Conservation (phyloP, 2,329 filamentous ascomycete species). For the Penicillium paneum region DNA sequence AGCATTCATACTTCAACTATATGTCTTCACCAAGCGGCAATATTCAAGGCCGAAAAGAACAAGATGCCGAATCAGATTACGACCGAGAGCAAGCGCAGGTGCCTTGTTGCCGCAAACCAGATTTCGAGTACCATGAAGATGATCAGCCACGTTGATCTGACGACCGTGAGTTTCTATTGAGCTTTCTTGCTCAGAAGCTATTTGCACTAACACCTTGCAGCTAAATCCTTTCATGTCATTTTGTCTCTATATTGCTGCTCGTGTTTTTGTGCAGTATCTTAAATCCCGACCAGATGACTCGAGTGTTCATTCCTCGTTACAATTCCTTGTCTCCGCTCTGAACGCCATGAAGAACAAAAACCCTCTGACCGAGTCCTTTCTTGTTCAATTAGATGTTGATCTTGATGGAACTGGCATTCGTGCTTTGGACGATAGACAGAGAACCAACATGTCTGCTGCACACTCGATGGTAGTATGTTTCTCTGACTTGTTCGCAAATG, state of each 20-base stretch:
- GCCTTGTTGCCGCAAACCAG: conserved; percentile 88
- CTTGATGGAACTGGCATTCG: conserved; percentile 59
- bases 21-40: conserved; percentile 95
- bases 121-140: conserved; percentile 94
- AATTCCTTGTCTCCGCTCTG: conserved; percentile 88
- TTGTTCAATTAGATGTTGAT: conserved; percentile 90
- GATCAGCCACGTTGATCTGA: conserved; percentile 84
- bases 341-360: conserved; percentile 83
- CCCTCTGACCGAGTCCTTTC: conserved; percentile 87
- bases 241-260: conserved; percentile 90
- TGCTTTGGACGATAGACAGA: conserved; percentile 17
- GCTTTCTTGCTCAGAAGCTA: neutral
- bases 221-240: conserved; percentile 96
- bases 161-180: conserved; percentile 58
- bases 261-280: conserved; percentile 95
- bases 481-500: neutral
- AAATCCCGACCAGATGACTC: conserved; percentile 85
- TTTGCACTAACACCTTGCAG: conserved; percentile 47
- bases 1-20: conserved; percentile 95
- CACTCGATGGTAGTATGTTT: conserved; percentile 14
- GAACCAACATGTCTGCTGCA: conserved; percentile 3
- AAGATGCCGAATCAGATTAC: conserved; percentile 71
- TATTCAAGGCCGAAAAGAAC: conserved; percentile 94
- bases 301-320: conserved; percentile 74
- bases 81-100: conserved; percentile 86